Percentiles rank a stretch among this genome's conserved stretches.
Evolutionary conservation across 106 monocot genomes (phyloP).

Genomic region (Iris macrosiphon): DNA sequence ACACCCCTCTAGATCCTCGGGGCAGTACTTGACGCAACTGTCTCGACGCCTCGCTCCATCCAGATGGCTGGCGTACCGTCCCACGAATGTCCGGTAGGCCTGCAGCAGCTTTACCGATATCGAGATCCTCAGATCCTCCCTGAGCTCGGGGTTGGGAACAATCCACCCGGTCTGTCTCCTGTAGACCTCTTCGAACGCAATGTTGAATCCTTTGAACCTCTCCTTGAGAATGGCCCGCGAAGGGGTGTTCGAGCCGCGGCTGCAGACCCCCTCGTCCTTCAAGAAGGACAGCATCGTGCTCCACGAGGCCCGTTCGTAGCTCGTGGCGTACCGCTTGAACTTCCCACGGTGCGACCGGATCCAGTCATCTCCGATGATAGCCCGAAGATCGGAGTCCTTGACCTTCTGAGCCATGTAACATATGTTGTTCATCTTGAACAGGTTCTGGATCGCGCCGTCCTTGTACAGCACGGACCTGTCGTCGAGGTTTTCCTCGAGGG

Average conservation of each 20-base stretch:
- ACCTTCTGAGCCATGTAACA: constrained; percentile 15
- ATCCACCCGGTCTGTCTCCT: constrained; percentile 8
- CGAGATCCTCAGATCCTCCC: constrained; percentile 7
- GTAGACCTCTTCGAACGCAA: constrained; percentile 13
- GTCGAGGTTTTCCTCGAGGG: constrained; percentile 8
- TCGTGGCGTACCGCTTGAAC: constrained; percentile 28
- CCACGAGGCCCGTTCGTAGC: constrained; percentile 68
- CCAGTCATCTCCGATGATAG: constrained; percentile 32
- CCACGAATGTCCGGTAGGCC: constrained; percentile 3
- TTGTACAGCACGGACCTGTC: constrained; percentile 7
- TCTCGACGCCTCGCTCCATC: constrained; percentile 32
- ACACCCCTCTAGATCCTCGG: constrained; percentile 51
- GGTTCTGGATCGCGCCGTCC: constrained; percentile 4
- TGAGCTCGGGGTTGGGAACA: neutral
- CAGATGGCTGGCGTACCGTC: neutral
- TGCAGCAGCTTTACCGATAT: constrained; percentile 3
- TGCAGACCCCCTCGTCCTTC: constrained; percentile 48
- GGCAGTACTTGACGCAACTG: constrained; percentile 41
- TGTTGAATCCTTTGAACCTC: constrained; percentile 55
- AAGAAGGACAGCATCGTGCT: constrained; percentile 32
- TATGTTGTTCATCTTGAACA: constrained; percentile 14
- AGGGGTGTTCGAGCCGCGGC: constrained; percentile 9
- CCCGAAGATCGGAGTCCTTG: constrained; percentile 1
- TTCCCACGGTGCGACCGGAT: constrained; percentile 24
- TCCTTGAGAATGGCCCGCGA: constrained; percentile 46